These are phyloP conservation scores for Aspergillus sp. DNA, from an alignment of 2,329 filamentous ascomycete species.

Conservation along the genomic window DNA sequence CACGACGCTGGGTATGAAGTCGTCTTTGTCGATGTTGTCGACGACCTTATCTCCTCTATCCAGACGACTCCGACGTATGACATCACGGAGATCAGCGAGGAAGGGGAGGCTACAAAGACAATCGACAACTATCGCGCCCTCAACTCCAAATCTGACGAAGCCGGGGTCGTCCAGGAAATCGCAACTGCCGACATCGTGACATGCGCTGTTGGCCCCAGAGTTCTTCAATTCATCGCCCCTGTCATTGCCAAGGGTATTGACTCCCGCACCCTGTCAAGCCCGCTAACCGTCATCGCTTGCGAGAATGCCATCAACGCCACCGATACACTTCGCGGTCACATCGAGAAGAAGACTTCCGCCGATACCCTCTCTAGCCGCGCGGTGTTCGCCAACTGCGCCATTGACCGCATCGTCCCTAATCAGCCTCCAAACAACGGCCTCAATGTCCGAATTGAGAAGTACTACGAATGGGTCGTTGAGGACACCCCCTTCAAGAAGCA, in stretches of 20 bases:
- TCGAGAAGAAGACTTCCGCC: constrained; percentile 72
- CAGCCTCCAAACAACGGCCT: constrained; percentile 78
- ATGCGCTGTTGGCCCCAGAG: constrained; percentile 93
- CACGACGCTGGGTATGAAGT: constrained; percentile 95
- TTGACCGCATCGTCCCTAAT: constrained; percentile 95
- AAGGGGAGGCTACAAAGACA: constrained; percentile 75
- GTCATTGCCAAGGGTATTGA: constrained; percentile 94
- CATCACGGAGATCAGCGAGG: constrained; percentile 86
- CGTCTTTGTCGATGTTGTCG: constrained; percentile 92
- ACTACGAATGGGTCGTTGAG: constrained; percentile 99
- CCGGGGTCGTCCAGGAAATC: constrained; percentile 80
- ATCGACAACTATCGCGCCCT: constrained; percentile 97
- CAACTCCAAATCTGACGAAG: constrained; percentile 86
- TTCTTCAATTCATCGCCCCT: constrained; percentile 94
- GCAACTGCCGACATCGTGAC: constrained; percentile 86
- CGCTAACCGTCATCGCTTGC: constrained; percentile 90
- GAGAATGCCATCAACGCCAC: constrained; percentile 98
- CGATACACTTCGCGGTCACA: constrained; percentile 78
- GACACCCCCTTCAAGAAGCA: constrained; percentile 74
- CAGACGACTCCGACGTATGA: constrained; percentile 76
- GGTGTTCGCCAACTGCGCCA: constrained; percentile 94
- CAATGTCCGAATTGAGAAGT: constrained; percentile 94
- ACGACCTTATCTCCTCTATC: constrained; percentile 74
- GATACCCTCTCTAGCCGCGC: constrained; percentile 71
- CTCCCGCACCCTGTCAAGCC: constrained; percentile 63